Evolutionary conservation across 2,329 filamentous ascomycete species (phyloP), one percentile per base, ranked within the genome.

Genomic region (Apiospora marii): DNA sequence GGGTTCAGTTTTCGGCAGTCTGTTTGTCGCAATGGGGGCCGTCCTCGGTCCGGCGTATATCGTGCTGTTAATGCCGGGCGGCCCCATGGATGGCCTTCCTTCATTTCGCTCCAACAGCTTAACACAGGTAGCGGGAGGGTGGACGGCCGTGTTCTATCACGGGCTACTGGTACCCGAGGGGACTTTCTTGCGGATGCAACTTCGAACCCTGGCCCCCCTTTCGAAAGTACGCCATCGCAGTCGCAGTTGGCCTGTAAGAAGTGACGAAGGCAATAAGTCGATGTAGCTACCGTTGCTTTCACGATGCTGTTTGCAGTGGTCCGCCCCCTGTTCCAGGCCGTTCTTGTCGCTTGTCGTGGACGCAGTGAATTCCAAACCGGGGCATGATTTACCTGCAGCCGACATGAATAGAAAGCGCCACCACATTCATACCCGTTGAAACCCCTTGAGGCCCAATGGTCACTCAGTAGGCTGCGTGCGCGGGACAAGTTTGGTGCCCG

Each of bases 311-410:
- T n/a, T 41, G 58, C 12, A 37, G 30, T 61, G 53, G 16, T 34
- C 14, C 16, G 58, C 12, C 58, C 34, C 58, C 58, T 64, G 58
- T 37, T 64, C 58, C 30, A 64, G 58, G 16, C 58, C 58, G 34
- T 64, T 61, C 34, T 64, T 41, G 22, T 34, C 22, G 58, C 34
- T 64, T 64, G 53, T 64, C 22, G 58, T 64, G n/a, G 12, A 64
- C 58, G 58, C 58, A 64, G 58, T 64, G 22, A n/a, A 64, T 13
- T 64, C 58, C 34, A 24, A 37, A 41, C n/a, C 34, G 14, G 30
- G 58, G 22, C 58, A 64, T 64, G 58, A 64, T 41, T 64, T 34
- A 41, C 58, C 58, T 41, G 34, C 58, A 64, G 58, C 34, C 34
- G 58, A 64, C 19, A 41, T 34, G 58, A 41, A 64, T 41, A 64